Base-by-base conservation (phyloP, 192 early-diverging fungal genomes). In the Coemansia brasiliensis region DNA sequence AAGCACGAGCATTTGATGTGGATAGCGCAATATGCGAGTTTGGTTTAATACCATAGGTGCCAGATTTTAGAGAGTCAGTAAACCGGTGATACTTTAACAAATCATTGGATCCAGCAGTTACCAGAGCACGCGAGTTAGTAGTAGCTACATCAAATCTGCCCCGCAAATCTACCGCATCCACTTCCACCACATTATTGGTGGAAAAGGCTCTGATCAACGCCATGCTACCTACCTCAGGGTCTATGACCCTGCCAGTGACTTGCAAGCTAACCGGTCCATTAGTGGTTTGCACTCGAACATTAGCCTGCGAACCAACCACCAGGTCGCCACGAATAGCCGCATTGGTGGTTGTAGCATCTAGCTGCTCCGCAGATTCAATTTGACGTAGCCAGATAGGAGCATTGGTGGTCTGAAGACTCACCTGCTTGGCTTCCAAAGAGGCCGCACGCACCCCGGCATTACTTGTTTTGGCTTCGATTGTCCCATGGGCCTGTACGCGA, bases 111-210 rank as follows among this genome's bases (percentile, higher is more conserved):
- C n/a, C 39, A 2, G 39, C 55, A 5, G 17, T 41, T 35, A 77
- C 59, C 4, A 24, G n/a, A 0, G 41, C 63, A 5, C 59, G 55
- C 1, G 62, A 56, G 45, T 76, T 69, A 10, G 59, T 55, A 4
- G 73, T 76, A 0, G 24, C 27, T 2, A 61, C 63, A 37, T 66
- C 44, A 39, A 77, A 77, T 2, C 1, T 46, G n/a, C 74, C 67
- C 5, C 21, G n/a, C 13, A 77, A 32, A 12, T 41, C 59, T 2
- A 20, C n/a, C 29, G 56, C 27, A 5, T 3, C 32, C 41, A 59
- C 39, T 2, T 27, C 39, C 5, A 69, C 53, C 6, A 20, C 24
- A 0, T 39, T 61, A 37, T 77, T 77, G 21, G 56, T 58, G 10
- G 74, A 55, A 20, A 20, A 16, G 3, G 64, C 27, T 29, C 27